phyloP scores from a whole-genome alignment of 345 rosid genomes.

The Carallia brachiata region DNA sequence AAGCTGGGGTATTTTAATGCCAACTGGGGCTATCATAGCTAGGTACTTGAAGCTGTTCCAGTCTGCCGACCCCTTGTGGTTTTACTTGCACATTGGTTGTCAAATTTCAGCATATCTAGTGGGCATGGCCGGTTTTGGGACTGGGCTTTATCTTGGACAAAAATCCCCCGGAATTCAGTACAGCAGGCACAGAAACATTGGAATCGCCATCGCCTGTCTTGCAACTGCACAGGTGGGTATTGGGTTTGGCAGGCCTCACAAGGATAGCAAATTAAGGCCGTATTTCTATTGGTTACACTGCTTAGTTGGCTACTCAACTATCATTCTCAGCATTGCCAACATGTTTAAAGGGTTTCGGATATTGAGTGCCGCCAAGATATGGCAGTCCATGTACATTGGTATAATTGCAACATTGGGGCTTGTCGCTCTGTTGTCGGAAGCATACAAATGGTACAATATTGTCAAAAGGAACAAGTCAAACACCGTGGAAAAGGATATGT shows the following conservation, averaged over 20 bases:
- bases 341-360: slow-evolving; percentile 31
- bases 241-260: slow-evolving; percentile 26
- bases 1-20: slow-evolving; percentile 37
- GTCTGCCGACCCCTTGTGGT: slow-evolving; percentile 33
- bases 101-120: slow-evolving; percentile 26
- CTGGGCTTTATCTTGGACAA: slow-evolving; percentile 22
- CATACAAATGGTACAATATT: too few species aligned
- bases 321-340: slow-evolving; percentile 28
- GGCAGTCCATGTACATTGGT: too few species aligned
- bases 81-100: slow-evolving; percentile 28
- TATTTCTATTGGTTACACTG: slow-evolving; percentile 35
- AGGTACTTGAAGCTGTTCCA: slow-evolving; percentile 30
- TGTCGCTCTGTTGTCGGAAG: too few species aligned
- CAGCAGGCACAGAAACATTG: slow-evolving; percentile 27
- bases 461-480: too few species aligned
- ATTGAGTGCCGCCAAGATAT: slow-evolving; percentile 16
- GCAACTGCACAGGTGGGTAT: slow-evolving; percentile 18
- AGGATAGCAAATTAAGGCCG: slow-evolving; percentile 29
- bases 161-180: slow-evolving; percentile 1
- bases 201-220: slow-evolving; percentile 23
- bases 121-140: slow-evolving; percentile 27
- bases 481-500: too few species aligned
- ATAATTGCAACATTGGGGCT: too few species aligned
- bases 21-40: slow-evolving; percentile 29
- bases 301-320: slow-evolving; percentile 25